Conservation (phyloP, 345 rosid genomes). For the Citrus sinensis region DVS_A1.0 CM039164.1:25628001-25628500, state of each 20-base stretch:
- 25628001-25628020: not conserved
- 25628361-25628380: conserved; percentile 35
- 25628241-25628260: conserved; percentile 9
- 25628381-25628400: conserved; percentile 71
- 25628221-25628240: conserved; percentile 37
- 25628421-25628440: conserved; percentile 70
- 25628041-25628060: not conserved
- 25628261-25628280: conserved; percentile 6
- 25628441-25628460: conserved; percentile 46
- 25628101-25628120: conserved; percentile 43
- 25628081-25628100: not conserved
- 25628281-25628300: conserved; percentile 20
- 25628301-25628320: conserved; percentile 35
- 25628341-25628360: conserved; percentile 39
- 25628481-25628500: conserved; percentile 44
- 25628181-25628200: conserved; percentile 68
- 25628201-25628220: conserved; percentile 58
- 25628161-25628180: conserved; percentile 50
- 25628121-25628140: conserved; percentile 38
- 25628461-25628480: conserved; percentile 38
- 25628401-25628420: conserved; percentile 60
- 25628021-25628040: not conserved
- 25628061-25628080: not conserved
- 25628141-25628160: conserved; percentile 19
- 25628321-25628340: conserved; percentile 34